Base-by-base conservation (phyloP, 2,329 filamentous ascomycete genomes). In the Phaeosphaeria sp. region DNA sequence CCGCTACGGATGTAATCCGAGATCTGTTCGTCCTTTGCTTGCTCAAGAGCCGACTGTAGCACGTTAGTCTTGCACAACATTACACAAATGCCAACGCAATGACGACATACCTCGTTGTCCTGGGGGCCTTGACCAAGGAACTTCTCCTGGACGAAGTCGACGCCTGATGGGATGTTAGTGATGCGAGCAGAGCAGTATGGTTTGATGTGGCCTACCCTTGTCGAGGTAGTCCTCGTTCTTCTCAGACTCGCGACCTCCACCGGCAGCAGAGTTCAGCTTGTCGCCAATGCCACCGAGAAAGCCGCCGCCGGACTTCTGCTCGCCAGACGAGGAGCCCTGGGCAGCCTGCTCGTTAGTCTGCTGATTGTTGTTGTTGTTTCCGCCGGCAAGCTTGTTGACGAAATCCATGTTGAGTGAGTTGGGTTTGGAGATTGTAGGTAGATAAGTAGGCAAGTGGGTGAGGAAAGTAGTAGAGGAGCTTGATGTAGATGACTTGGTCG, bases 191-290 rank as follows among this genome's bases (percentile, higher is more conserved):
- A 36, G 2, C 13, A 0, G 13, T 27, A 21, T 8, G 8, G n/a
- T 27, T 1, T 25, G 24, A 21, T 13, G 11, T 7, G 11, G 27
- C 21, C 17, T 75, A 92, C 91, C 89, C 81, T 95, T 95, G 80
- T 95, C 91, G 51, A 95, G 85, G n/a, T 77, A 79, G 72, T 94
- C 91, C 77, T 95, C 91, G 67, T 93, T 90, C 85, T 92, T 89
- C 84, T 94, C 91, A 73, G 89, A 87, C 77, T 91, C 81, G 33
- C 78, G 78, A 39, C 91, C 91, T 52, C 91, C 91, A 36, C 91
- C 91, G 20, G 89, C 89, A 64, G 88, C 82, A 56, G 78, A 74
- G 81, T 94, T 91, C 58, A 93, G 51, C 81, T 91, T 92, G 79
- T 89, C 84, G 74, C 87, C 84, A 63, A 93, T 75, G 59, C 88